These are phyloP conservation scores for Chenopodium suecicum DNA, from an alignment of 148 eudicot species.

Conservation along the genomic window DNA sequence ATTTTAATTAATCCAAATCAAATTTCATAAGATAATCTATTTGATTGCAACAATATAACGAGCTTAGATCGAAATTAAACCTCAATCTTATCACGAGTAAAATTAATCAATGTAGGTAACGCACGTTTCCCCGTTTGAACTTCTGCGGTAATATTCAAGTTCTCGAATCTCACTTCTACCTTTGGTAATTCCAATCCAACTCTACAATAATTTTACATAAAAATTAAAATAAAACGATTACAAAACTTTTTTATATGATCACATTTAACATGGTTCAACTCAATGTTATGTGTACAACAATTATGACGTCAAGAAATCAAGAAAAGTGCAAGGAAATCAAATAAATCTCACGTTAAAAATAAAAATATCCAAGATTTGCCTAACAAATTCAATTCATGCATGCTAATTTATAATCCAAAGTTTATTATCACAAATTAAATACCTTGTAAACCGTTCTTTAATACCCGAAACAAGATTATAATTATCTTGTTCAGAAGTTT, in stretches of 20 bases:
- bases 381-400: background rate
- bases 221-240: no score
- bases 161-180: constrained; percentile 75
- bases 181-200: constrained; percentile 77
- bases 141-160: constrained; percentile 51
- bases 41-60: background rate
- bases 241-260: no score
- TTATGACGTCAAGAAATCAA: no score
- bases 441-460: constrained; percentile 72
- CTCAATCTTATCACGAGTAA: constrained; percentile 61
- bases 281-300: no score
- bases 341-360: no score
- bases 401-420: background rate
- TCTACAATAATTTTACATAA: constrained; percentile 30
- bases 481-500: constrained; percentile 79
- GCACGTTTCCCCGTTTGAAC: constrained; percentile 85
- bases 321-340: no score
- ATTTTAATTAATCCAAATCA: background rate
- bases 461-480: constrained; percentile 63
- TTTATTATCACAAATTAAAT: background rate
- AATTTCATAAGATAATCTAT: background rate
- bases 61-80: constrained; percentile 23
- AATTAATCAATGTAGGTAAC: constrained; percentile 75
- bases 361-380: background rate
- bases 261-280: no score